Base-by-base conservation (phyloP, 2,329 filamentous ascomycete genomes). In the Grosmannia serpens region DNA sequence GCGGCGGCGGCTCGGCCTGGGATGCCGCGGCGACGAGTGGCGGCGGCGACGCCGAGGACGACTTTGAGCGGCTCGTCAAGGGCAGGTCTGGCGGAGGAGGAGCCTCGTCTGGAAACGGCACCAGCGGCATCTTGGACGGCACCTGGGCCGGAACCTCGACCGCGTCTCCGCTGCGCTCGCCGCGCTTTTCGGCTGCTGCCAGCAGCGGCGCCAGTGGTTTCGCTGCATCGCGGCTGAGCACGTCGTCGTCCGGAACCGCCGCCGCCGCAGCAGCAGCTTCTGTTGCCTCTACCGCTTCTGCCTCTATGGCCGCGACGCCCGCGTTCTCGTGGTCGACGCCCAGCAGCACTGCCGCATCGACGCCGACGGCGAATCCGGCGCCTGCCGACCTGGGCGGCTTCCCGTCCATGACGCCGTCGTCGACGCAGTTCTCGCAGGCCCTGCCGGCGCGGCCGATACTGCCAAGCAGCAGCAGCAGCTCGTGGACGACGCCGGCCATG, bases 31-130 rank as follows among this genome's bases (percentile, higher is more conserved):
- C 70, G 3, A 67, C 75, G 49, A 80, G 77, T 54, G 77, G 79
- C 10, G 58, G 52, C 27, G 62, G 57, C 35, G 76, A 79, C 4
- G 78, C 75, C 3, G 79, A 87, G 54, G 82, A 87, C 60, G 90
- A 95, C 67, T 99, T 97, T 67, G 91, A 96, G 69, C 83, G 83
- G 2, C 82, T 99, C 2, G 91, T 99, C 56, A 90, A 95, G 67
- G 92, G 92, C 10, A 83, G 54, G 2, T 49, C 53, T 1, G 51
- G 33, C 29, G 41, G 51, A 6, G 49, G 55, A 13, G 10, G 20
- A 41, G 24, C 24, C 49, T n/a, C 38, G n/a, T 47, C 41, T 22
- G 15, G 3, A 5, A n/a, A 31, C n/a, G 49, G 7, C 7, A 17
- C 20, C 6, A 33, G 24, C 24, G 61, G 55, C 11, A 38, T 64